Conservation (phyloP, 306 rosid genomes). For the Neltuma alba region DNA sequence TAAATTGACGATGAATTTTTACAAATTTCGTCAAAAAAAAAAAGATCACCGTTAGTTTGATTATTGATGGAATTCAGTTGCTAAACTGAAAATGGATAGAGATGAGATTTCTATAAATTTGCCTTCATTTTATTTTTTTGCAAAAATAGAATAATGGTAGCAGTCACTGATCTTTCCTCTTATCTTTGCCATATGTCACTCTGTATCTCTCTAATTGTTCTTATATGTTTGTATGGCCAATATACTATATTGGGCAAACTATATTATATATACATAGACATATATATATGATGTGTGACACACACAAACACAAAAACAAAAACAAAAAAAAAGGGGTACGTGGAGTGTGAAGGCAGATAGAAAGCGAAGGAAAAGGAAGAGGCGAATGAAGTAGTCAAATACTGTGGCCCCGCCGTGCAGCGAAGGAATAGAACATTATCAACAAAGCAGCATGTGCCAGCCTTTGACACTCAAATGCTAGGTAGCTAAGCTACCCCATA, state of each 20-base stretch:
- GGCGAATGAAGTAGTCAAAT: slow-evolving; percentile 13
- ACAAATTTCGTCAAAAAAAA: too few species aligned
- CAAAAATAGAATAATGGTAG: too few species aligned
- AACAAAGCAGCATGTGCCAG: slow-evolving; percentile 40
- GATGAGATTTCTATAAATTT: too few species aligned
- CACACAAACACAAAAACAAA: too few species aligned
- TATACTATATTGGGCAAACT: background rate
- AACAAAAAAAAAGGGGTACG: too few species aligned
- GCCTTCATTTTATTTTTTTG: too few species aligned
- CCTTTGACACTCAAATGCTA: slow-evolving; percentile 29
- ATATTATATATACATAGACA: background rate
- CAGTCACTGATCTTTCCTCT: background rate
- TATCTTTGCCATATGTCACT: background rate
- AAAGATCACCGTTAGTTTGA: too few species aligned
- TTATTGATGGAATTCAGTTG: too few species aligned
- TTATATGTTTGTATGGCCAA: background rate
- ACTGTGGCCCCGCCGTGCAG: slow-evolving; percentile 23
- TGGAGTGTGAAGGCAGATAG: slow-evolving; percentile 31
- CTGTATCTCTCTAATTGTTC: background rate
- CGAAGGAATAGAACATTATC: slow-evolving; percentile 13
- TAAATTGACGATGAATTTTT: too few species aligned
- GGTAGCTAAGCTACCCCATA: background rate
- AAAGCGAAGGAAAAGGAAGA: background rate
- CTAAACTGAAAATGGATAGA: too few species aligned
- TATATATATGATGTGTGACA: background rate